phyloP scores from a whole-genome alignment of 352 stramenopile species.

The Phytophthora pluvialis region DNA sequence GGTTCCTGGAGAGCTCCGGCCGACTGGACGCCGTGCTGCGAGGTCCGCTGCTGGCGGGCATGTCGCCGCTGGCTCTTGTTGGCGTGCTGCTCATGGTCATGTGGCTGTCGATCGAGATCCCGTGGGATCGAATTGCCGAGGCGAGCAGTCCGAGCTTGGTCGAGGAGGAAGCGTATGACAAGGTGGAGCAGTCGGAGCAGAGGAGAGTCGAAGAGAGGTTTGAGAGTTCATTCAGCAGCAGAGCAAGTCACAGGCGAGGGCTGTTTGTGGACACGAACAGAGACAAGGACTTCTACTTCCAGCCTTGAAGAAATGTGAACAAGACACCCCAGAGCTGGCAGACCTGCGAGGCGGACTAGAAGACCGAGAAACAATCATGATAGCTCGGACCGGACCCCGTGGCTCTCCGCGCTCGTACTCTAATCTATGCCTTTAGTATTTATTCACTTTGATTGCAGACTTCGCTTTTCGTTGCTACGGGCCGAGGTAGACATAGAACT shows the following conservation, averaged over 20 bases:
- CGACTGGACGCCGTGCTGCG: constrained; percentile 29
- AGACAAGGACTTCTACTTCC: constrained; percentile 16
- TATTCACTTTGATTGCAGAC: constrained; percentile 35
- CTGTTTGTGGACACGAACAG: constrained; percentile 34
- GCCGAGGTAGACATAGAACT: constrained; percentile 12
- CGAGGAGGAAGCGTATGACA: constrained; percentile 21
- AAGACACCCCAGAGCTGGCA: constrained; percentile 6
- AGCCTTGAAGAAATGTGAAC: constrained; percentile 17
- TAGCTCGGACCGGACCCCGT: constrained; percentile 1
- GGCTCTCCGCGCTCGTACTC: constrained; percentile 4
- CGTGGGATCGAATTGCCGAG: constrained; percentile 47
- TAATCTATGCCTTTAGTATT: constrained; percentile 38
- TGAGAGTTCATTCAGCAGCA: constrained; percentile 11
- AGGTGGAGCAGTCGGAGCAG: neutral
- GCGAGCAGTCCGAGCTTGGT: constrained; percentile 12
- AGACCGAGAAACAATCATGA: constrained; percentile 19
- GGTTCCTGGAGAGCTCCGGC: constrained; percentile 33
- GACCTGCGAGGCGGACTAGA: constrained; percentile 4
- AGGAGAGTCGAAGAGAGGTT: neutral
- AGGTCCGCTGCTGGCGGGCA: constrained; percentile 23
- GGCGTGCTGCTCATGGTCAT: constrained; percentile 47
- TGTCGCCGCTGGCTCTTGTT: constrained; percentile 42
- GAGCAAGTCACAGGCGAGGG: neutral
- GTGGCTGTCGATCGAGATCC: constrained; percentile 49
- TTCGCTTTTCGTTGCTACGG: constrained; percentile 16